Evolutionary conservation across 306 rosid genomes (phyloP), one percentile per base, ranked within the genome.

Genomic region (Heteromeles arbutifolia): DNA sequence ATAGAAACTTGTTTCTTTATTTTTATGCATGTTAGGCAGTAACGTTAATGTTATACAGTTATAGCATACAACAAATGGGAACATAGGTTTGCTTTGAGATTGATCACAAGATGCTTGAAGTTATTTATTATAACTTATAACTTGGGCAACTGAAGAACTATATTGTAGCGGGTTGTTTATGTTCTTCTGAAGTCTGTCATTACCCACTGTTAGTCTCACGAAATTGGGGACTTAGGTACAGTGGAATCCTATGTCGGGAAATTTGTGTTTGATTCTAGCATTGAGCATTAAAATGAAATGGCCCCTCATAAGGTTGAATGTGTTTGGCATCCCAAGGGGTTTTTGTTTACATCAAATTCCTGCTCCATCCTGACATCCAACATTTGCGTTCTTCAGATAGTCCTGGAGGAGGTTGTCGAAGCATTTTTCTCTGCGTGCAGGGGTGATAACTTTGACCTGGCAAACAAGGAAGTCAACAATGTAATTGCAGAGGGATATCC

Each of bases 401-500:
- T 95, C 65, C 97, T 92, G 43, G 70, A 70, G 21, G 89, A 85
- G 77, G 91, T 82, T 70, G 91, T 89, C 45, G 81, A 83, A 64
- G 77, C 82, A 45, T 58, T 95, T 82, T 78, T 89, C 73, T 77
- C 77, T 53, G 93, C 99, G 28, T 90, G 97, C 81, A 86, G 73
- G 78, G 86, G 96, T 82, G 93, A 93, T 71, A 90, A 90, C 89
- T 95, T 95, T 86, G 97, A 95, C 83, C 79, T 77, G 59, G 96
- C 97, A 45, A 90, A 95, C 85, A 89, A 92, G 87, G 93, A 90
- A 84, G 99, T 90, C 81, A 86, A 88, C 78, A 84, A 88, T 85
- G 87, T 87, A 70, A 87, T 92, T 69, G 99, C 97, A 44, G 99
- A 95, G 70, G 99, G 99, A 75, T 95, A 95, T 82, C 97, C 99